Conservation (phyloP, 306 rosid genomes). For the Mimosa pudica region DNA sequence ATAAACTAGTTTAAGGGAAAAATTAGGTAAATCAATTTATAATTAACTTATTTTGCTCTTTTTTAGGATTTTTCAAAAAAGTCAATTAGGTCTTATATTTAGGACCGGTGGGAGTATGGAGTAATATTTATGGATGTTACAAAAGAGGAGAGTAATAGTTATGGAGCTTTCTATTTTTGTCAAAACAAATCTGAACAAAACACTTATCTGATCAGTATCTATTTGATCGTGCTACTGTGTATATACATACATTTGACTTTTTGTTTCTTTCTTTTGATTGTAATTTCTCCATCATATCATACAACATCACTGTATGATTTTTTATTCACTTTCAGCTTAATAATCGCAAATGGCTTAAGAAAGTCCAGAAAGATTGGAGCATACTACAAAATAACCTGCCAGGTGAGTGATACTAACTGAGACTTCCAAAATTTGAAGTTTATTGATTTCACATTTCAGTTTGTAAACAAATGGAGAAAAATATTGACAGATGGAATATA, state of each 20-base stretch:
- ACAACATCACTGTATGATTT: constrained; percentile 30
- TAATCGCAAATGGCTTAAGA: constrained; percentile 85
- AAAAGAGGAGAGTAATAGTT: background rate
- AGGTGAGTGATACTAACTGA: constrained; percentile 51
- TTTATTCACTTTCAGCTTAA: constrained; percentile 54
- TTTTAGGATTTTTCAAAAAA: no score
- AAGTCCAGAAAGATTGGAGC: constrained; percentile 98
- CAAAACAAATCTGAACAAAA: constrained; percentile 4
- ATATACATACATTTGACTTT: constrained; percentile 7
- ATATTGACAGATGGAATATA: constrained; percentile 77
- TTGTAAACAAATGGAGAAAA: constrained; percentile 22
- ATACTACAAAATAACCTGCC: constrained; percentile 97
- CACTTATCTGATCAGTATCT: constrained; percentile 8
- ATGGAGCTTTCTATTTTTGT: constrained; percentile 26
- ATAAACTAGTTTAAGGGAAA: no score
- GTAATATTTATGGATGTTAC: constrained; percentile 1
- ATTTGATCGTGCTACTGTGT: background rate
- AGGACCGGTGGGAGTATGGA: no score
- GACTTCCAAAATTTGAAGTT: constrained; percentile 27
- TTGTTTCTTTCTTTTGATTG: constrained; percentile 33
- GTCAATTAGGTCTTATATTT: no score
- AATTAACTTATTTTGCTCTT: no score
- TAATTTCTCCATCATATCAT: constrained; percentile 29
- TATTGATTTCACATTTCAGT: constrained; percentile 35
- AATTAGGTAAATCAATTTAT: no score